These are phyloP conservation scores for Porogramme epimiltina DNA, from an alignment of 1,284 basidiomycete species.

Conservation along the genomic window DNA sequence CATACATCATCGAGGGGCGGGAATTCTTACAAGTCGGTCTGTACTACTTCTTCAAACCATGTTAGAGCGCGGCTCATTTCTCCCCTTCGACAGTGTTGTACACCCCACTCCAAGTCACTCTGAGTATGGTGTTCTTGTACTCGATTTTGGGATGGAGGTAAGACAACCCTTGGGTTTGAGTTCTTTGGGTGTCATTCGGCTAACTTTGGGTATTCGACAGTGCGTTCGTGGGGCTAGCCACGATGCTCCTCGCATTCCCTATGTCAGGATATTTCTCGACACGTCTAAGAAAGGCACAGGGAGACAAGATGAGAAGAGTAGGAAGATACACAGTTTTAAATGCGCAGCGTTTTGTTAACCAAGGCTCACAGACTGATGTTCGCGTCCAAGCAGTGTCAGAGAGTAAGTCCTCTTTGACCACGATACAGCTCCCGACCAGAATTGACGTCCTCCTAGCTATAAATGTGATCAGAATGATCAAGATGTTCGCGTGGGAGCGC, in stretches of 20 bases:
- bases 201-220: constrained; percentile 15
- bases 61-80: too few species aligned
- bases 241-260: neutral
- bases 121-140: constrained; percentile 47
- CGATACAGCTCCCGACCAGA: neutral
- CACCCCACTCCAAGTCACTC: constrained; percentile 33
- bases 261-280: neutral
- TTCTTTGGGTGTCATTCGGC: neutral
- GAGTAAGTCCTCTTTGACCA: constrained; percentile 20
- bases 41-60: constrained; percentile 4
- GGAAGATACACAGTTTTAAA: neutral
- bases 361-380: constrained; percentile 39
- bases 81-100: neutral
- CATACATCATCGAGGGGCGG: constrained; percentile 34
- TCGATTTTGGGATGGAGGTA: constrained; percentile 49
- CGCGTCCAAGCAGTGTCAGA: constrained; percentile 50
- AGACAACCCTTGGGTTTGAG: neutral
- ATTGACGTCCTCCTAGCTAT: constrained; percentile 32
- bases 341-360: neutral
- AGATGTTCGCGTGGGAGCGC: constrained; percentile 55
- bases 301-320: neutral
- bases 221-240: constrained; percentile 35
- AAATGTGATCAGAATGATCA: neutral
- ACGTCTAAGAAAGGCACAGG: neutral
- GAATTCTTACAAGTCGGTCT: constrained; percentile 34